Evolutionary conservation across 78 protist genomes (phyloP), one percentile per base, ranked within the genome.

Genomic region (Dictyostelium capitatum): DNA sequence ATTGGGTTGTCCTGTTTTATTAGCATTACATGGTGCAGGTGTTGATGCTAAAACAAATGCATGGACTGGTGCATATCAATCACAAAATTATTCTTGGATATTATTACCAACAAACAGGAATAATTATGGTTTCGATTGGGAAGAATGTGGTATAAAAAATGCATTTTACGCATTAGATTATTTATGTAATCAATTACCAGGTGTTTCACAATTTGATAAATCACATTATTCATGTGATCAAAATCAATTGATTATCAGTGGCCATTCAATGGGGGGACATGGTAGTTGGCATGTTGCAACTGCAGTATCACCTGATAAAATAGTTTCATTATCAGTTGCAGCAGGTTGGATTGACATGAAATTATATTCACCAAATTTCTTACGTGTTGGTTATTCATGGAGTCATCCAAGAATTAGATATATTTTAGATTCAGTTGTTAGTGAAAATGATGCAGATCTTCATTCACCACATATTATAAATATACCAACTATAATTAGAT

Each of bases 1-100:
- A 37, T 10, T 80, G 20, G 20, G 57, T 19, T 28, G 41, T 11
- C 83, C 87, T 23, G 73, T 90, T 9, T 46, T 90, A n/a, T 51
- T 90, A 11, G 80, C 95, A 30, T 37, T 90, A 12, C 95, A 90
- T 53, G 95, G 95, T 50, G 95, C 95, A 15, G 82, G 84, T 62
- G 95, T 90, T 3, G 89, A 79, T 17, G 95, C 95, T 10, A 79
- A 64, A 12, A 64, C 95, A 1, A 9, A 12, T 7, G 69, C 85
- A 28, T 90, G 95, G 95, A 79, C 82, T 0, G 41, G 67, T 30
- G 79, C 89, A 37, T 90, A 79, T 9, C 80, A 62, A 79, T 19
- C 75, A 15, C 95, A 90, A 77, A 90, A 90, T 12, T 67, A 90
- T 59, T 75, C 95, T 14, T 90, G 95, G 95, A 90, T 56, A 11